Conservation (phyloP, 2,329 filamentous ascomycete genomes). For the Clonostachys rhizophaga region DNA sequence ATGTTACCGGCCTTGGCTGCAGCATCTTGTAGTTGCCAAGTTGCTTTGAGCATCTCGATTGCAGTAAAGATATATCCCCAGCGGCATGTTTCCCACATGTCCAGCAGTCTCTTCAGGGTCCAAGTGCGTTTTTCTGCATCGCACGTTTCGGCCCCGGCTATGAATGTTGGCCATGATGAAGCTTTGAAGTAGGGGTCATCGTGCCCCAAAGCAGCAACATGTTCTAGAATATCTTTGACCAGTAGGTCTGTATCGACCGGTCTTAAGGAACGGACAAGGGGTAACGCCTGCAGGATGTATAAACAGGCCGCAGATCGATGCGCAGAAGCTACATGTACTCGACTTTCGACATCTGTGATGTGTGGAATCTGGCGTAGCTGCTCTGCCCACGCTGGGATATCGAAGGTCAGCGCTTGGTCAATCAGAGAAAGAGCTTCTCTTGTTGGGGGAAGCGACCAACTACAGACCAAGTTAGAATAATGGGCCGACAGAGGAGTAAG, state of each 20-base stretch:
- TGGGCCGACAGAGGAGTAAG: too few species aligned
- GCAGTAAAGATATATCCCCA: slow-evolving; percentile 47
- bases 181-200: slow-evolving; percentile 52
- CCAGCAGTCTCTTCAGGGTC: slow-evolving; percentile 42
- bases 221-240: slow-evolving; percentile 42
- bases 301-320: slow-evolving; percentile 41
- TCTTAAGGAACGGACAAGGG: slow-evolving; percentile 25
- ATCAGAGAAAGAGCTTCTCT: slow-evolving; percentile 32
- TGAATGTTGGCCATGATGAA: slow-evolving; percentile 55
- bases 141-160: slow-evolving; percentile 50
- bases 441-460: slow-evolving; percentile 19
- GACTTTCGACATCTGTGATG: slow-evolving; percentile 31
- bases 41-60: slow-evolving; percentile 41
- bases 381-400: slow-evolving; percentile 34
- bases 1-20: slow-evolving; percentile 9
- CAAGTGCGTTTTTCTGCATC: slow-evolving; percentile 40
- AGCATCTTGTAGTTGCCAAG: slow-evolving; percentile 37
- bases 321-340: slow-evolving; percentile 36
- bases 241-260: slow-evolving; percentile 36
- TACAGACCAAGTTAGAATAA: too few species aligned
- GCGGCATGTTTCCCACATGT: slow-evolving; percentile 37
- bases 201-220: slow-evolving; percentile 41
- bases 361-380: slow-evolving; percentile 26
- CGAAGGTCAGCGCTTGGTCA: slow-evolving; percentile 31
- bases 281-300: slow-evolving; percentile 38